Conservation (phyloP, 23 red algal species). For the Gracilaria domingensis region DNA sequence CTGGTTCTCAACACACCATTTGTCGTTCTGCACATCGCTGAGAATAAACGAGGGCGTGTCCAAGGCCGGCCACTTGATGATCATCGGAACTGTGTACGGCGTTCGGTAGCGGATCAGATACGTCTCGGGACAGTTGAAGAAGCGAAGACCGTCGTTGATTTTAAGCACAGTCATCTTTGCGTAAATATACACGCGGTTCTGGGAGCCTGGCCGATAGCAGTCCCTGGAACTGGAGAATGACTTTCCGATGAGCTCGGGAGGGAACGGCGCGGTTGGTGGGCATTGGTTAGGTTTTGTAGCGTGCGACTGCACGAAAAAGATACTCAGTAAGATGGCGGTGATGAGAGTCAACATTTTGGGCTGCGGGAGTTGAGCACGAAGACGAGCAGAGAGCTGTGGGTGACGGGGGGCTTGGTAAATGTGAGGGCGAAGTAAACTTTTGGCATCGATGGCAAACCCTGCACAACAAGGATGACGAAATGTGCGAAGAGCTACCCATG, state of each 20-base stretch:
- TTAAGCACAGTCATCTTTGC: neutral
- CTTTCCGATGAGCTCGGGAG: neutral
- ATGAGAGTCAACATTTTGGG: too few relatives aligned
- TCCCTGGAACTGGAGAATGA: neutral
- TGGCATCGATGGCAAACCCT: too few relatives aligned
- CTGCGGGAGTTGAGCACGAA: too few relatives aligned
- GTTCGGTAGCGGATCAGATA: neutral
- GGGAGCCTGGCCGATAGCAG: neutral
- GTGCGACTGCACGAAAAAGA: too few relatives aligned
- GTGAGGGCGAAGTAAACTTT: too few relatives aligned
- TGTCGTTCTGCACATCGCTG: neutral
- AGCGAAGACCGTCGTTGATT: neutral
- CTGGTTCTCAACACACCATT: slow-evolving; percentile 6
- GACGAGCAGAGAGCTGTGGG: too few relatives aligned
- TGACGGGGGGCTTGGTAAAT: too few relatives aligned
- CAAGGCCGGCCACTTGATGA: neutral
- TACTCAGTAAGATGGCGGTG: too few relatives aligned
- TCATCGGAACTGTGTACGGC: neutral
- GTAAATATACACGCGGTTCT: neutral
- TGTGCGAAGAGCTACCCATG: too few relatives aligned
- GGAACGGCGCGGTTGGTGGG: neutral
- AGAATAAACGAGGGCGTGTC: neutral
- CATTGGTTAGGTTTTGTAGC: too few relatives aligned
- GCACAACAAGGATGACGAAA: too few relatives aligned
- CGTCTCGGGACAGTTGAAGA: neutral